Evolutionary conservation across 257 asterid genomes (phyloP).

Genomic region (Vinca minor): DNA sequence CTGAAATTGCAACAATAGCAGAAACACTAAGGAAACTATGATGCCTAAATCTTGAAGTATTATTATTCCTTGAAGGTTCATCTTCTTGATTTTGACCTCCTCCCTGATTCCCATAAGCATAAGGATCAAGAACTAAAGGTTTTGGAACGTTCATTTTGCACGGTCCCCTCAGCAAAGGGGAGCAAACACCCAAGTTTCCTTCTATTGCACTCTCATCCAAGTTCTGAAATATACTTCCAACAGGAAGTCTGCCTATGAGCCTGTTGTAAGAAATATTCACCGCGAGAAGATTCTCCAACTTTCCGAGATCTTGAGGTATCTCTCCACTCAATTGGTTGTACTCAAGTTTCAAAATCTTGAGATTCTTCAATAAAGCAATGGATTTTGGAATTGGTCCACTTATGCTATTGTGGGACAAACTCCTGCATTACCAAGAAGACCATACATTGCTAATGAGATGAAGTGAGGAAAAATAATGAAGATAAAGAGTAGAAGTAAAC

Average conservation of each 20-base stretch:
- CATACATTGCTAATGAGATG: neutral
- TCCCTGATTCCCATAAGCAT: slow-evolving; percentile 51
- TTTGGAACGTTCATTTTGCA: slow-evolving; percentile 75
- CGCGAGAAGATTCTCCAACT: slow-evolving; percentile 65
- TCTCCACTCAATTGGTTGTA: slow-evolving; percentile 75
- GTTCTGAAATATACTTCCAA: slow-evolving; percentile 57
- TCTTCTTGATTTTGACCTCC: slow-evolving; percentile 23
- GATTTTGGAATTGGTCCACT: slow-evolving; percentile 67
- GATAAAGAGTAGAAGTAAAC: neutral
- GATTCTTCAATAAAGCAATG: slow-evolving; percentile 56
- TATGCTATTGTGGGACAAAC: slow-evolving; percentile 75
- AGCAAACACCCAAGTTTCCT: slow-evolving; percentile 83
- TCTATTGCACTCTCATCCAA: slow-evolving; percentile 62
- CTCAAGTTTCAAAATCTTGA: slow-evolving; percentile 77
- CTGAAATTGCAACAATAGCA: slow-evolving; percentile 75
- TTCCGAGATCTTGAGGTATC: slow-evolving; percentile 71
- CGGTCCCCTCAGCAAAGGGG: slow-evolving; percentile 73
- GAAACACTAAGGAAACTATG: slow-evolving; percentile 72
- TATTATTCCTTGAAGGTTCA: slow-evolving; percentile 15
- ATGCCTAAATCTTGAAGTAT: slow-evolving; percentile 21
- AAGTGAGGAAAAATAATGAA: neutral
- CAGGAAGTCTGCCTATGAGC: slow-evolving; percentile 76
- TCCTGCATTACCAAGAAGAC: slow-evolving; percentile 39
- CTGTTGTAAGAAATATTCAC: slow-evolving; percentile 73
- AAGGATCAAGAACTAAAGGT: slow-evolving; percentile 86